A percentile compares a stretch with the other conserved stretches of the same genome.
phyloP scores from a whole-genome alignment of 75 land plant genomes.

The Picea sitchensis region DNA sequence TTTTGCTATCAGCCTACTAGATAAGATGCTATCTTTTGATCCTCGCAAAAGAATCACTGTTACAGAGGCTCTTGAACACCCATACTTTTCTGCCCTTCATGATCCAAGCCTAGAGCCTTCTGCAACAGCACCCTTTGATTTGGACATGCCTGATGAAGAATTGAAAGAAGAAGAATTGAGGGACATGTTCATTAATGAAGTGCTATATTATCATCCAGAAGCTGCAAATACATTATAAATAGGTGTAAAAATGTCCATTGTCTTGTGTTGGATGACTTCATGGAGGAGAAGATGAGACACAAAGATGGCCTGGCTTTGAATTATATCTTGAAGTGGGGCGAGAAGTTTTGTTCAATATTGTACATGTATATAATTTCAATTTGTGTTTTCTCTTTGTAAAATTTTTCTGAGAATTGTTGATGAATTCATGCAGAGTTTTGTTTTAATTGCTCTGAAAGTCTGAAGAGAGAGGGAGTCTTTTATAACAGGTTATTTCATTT shows the following conservation, averaged over 20 bases:
- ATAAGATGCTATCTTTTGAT: constrained; percentile 85
- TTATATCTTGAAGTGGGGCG: too few relatives aligned
- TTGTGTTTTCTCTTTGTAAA: too few relatives aligned
- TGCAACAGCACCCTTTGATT: constrained; percentile 52
- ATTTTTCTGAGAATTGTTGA: too few relatives aligned
- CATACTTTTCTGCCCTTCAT: constrained; percentile 70
- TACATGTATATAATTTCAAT: too few relatives aligned
- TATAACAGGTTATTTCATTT: too few relatives aligned
- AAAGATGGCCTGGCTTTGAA: too few relatives aligned
- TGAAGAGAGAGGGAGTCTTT: too few relatives aligned
- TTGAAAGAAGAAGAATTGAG: constrained; percentile 57
- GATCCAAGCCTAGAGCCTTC: constrained; percentile 62
- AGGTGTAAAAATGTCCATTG: background rate
- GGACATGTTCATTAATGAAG: constrained; percentile 79
- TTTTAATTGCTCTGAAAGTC: too few relatives aligned
- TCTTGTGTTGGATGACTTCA: too few relatives aligned
- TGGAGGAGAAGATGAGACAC: too few relatives aligned
- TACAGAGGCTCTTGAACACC: constrained; percentile 76
- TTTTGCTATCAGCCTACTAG: constrained; percentile 69
- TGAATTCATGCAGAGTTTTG: too few relatives aligned
- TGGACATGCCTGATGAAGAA: constrained; percentile 64
- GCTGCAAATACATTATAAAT: constrained; percentile 15
- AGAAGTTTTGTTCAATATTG: too few relatives aligned
- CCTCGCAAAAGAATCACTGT: constrained; percentile 79
- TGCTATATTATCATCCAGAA: constrained; percentile 82